Percentiles rank a stretch among this genome's conserved stretches.
These are phyloP conservation scores for Populus ilicifolia DNA, from an alignment of 345 rosid genomes.

Conservation along the genomic window DNA sequence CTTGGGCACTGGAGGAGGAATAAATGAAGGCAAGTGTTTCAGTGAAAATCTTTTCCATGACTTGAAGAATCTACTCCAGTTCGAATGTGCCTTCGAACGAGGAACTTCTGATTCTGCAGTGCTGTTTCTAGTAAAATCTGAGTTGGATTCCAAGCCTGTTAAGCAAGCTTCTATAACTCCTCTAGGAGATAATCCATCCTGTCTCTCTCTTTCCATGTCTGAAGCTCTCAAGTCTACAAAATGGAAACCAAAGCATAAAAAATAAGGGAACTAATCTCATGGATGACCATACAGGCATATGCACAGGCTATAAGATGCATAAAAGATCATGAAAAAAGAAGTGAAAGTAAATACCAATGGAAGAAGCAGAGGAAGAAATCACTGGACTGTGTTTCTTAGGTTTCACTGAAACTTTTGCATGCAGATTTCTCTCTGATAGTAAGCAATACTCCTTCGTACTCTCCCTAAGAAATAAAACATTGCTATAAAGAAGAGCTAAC, in stretches of 20 bases:
- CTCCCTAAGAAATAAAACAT: slow-evolving; percentile 33
- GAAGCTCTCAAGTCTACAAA: slow-evolving; percentile 47
- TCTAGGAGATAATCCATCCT: slow-evolving; percentile 52
- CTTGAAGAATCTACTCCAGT: slow-evolving; percentile 69
- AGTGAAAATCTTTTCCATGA: slow-evolving; percentile 57
- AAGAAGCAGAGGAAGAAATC: slow-evolving; percentile 48
- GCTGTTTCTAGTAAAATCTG: slow-evolving; percentile 10
- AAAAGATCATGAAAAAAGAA: not conserved
- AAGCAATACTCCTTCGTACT: slow-evolving; percentile 27
- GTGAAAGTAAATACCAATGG: slow-evolving; percentile 39
- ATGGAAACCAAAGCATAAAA: slow-evolving; percentile 5
- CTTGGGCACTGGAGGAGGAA: slow-evolving; percentile 37
- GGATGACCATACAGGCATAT: not conserved
- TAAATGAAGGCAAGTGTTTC: slow-evolving; percentile 47
- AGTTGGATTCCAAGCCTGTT: slow-evolving; percentile 19
- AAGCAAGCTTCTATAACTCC: slow-evolving; percentile 66
- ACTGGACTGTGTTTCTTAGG: slow-evolving; percentile 27
- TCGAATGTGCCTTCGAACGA: slow-evolving; percentile 33
- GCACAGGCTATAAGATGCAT: not conserved
- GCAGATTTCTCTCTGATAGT: slow-evolving; percentile 20
- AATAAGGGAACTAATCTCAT: slow-evolving; percentile 5
- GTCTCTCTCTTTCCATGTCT: slow-evolving; percentile 42
- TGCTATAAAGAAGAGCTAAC: not conserved
- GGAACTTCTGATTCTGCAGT: slow-evolving; percentile 17
- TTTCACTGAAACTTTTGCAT: slow-evolving; percentile 24